Evolutionary conservation across 2,329 filamentous ascomycete genomes (phyloP).

Genomic region (Neofusicoccum ribis): DNA sequence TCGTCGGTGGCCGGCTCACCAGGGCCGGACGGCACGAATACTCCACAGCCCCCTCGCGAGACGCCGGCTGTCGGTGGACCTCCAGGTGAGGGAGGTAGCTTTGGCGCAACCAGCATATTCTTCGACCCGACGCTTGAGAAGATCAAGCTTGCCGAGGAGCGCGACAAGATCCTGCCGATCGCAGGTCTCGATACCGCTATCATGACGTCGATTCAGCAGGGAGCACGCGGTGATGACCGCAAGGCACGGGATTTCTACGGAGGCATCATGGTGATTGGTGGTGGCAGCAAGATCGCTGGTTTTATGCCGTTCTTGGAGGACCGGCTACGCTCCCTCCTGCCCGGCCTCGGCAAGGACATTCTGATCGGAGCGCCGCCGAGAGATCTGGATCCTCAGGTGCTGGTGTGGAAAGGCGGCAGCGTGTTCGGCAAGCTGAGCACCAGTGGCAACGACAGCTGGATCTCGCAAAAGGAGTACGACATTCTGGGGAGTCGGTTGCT

Average conservation of each 20-base stretch:
- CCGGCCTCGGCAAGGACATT: slow-evolving; percentile 65
- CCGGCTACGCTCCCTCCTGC: slow-evolving; percentile 66
- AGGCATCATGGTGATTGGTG: slow-evolving; percentile 42
- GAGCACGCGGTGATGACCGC: slow-evolving; percentile 84
- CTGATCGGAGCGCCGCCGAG: slow-evolving; percentile 71
- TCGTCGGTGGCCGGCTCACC: slow-evolving; percentile 88
- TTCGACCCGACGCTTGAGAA: slow-evolving; percentile 51
- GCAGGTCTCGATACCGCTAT: slow-evolving; percentile 88
- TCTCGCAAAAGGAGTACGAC: slow-evolving; percentile 84
- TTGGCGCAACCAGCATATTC: slow-evolving; percentile 50
- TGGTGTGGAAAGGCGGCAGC: slow-evolving; percentile 95
- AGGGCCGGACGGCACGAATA: slow-evolving; percentile 71
- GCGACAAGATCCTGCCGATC: slow-evolving; percentile 78
- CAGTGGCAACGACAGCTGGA: slow-evolving; percentile 90
- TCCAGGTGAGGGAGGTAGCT: slow-evolving; percentile 38
- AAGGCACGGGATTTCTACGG: slow-evolving; percentile 79
- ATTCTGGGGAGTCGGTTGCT: slow-evolving; percentile 77
- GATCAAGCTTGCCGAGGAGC: slow-evolving; percentile 59
- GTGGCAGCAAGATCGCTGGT: slow-evolving; percentile 54
- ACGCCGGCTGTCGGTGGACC: slow-evolving; percentile 42
- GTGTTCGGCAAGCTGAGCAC: slow-evolving; percentile 85
- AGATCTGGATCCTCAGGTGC: slow-evolving; percentile 96
- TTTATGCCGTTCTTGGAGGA: slow-evolving; percentile 84
- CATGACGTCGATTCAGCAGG: slow-evolving; percentile 83
- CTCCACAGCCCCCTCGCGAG: slow-evolving; percentile 54